These are phyloP conservation scores for Ceraceosorus guamensis DNA, from an alignment of 1,284 basidiomycete species.

Conservation along the genomic window DNA sequence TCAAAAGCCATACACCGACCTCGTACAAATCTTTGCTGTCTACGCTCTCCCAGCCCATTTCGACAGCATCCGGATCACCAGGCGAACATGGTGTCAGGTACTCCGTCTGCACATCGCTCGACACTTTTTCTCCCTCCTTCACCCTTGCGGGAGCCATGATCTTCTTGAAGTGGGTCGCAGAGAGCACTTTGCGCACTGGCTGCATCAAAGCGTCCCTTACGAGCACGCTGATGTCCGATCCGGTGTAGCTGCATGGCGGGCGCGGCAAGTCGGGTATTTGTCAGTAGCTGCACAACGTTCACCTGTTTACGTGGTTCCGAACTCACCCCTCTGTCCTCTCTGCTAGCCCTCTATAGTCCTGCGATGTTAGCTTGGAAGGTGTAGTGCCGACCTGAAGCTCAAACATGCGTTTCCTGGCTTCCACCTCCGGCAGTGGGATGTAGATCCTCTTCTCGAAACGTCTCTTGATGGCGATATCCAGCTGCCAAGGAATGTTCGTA, in stretches of 20 bases:
- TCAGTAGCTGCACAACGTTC: neutral
- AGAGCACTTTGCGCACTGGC: constrained; percentile 89
- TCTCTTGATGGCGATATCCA: constrained; percentile 96
- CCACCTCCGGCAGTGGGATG: constrained; percentile 87
- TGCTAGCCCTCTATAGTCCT: constrained; percentile 76
- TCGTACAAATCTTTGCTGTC: constrained; percentile 83
- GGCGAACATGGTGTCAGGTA: constrained; percentile 85
- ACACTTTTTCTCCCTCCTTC: constrained; percentile 24
- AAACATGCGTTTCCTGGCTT: constrained; percentile 92
- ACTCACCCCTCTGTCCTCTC: constrained; percentile 73
- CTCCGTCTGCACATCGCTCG: constrained; percentile 48
- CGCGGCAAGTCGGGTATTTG: constrained; percentile 43
- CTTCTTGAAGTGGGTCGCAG: constrained; percentile 87
- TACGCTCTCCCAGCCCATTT: constrained; percentile 89
- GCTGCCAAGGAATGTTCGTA: constrained; percentile 76
- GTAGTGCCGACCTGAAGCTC: constrained; percentile 91
- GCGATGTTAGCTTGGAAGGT: constrained; percentile 70
- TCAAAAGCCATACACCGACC: constrained; percentile 61
- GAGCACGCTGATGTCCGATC: constrained; percentile 88
- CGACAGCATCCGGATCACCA: constrained; percentile 74
- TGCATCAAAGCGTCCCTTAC: constrained; percentile 98
- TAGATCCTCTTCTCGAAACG: constrained; percentile 98
- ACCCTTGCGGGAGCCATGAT: constrained; percentile 45
- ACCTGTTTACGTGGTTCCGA: constrained; percentile 23
- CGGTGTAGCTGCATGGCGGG: constrained; percentile 59